Conservation (phyloP, 2,329 filamentous ascomycete species). For the Sarocladium strictum region DNA sequence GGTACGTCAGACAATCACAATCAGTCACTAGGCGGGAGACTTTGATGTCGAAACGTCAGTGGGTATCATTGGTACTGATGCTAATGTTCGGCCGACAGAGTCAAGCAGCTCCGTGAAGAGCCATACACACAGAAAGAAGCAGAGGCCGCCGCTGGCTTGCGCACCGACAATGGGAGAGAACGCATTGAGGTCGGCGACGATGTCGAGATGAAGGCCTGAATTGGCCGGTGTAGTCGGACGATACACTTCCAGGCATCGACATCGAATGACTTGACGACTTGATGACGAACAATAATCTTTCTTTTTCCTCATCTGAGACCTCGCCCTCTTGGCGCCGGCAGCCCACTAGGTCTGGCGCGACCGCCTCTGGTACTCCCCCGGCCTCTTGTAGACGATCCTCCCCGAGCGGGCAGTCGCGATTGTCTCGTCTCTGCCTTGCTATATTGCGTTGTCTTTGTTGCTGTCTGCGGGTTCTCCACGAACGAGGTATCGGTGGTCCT, state of each 20-base stretch:
- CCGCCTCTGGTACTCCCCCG: slow-evolving; percentile 22
- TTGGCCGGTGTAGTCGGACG: neutral
- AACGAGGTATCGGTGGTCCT: slow-evolving; percentile 91
- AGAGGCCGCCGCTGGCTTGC: slow-evolving; percentile 70
- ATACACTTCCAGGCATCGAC: neutral
- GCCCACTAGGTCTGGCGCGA: slow-evolving; percentile 37
- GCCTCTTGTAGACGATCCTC: slow-evolving; percentile 30
- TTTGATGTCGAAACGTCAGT: neutral
- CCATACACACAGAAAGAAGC: slow-evolving; percentile 83
- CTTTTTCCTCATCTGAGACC: slow-evolving; percentile 33
- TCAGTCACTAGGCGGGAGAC: neutral
- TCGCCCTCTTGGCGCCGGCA: slow-evolving; percentile 40
- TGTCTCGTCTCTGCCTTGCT: slow-evolving; percentile 35
- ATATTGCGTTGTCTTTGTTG: slow-evolving; percentile 43
- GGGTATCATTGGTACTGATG: slow-evolving; percentile 1
- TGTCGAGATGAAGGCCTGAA: slow-evolving; percentile 28
- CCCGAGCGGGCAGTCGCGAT: slow-evolving; percentile 42
- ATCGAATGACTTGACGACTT: neutral
- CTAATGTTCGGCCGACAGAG: slow-evolving; percentile 39
- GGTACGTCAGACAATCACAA: slow-evolving; percentile 31
- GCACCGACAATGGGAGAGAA: slow-evolving; percentile 53
- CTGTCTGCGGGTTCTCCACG: slow-evolving; percentile 67
- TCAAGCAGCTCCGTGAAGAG: slow-evolving; percentile 76
- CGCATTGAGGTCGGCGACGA: slow-evolving; percentile 17
- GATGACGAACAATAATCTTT: neutral